Base-by-base conservation (phyloP, 331 rosid genomes). In the Acacia concinna region DNA sequence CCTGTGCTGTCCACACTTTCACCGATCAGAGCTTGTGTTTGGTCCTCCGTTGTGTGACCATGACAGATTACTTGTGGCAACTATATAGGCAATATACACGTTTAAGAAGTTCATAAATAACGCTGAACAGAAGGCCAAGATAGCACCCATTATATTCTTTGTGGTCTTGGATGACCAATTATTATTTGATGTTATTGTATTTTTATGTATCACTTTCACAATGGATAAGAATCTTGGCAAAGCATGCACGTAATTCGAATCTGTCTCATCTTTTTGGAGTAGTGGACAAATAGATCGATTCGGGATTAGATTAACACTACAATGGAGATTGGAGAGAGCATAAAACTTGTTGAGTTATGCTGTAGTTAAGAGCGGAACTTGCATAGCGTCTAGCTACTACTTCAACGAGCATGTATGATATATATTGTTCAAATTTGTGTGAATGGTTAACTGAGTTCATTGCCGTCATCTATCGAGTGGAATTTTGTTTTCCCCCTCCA, bases 81-180 rank as follows among this genome's bases (percentile, higher is more conserved):
- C n/a, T n/a, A n/a, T n/a, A n/a, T n/a, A n/a, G n/a, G n/a, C n/a
- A n/a, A n/a, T n/a, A n/a, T n/a, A n/a, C n/a, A n/a, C n/a, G n/a
- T n/a, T n/a, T n/a, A n/a, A n/a, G n/a, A n/a, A n/a, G n/a, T n/a
- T n/a, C n/a, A n/a, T n/a, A n/a, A n/a, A n/a, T n/a, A n/a, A n/a
- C n/a, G n/a, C n/a, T n/a, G n/a, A n/a, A n/a, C n/a, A n/a, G n/a
- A n/a, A n/a, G n/a, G n/a, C n/a, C n/a, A n/a, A n/a, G n/a, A n/a
- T n/a, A n/a, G n/a, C 82, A n/a, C 60, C 69, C 17, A 89, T 83
- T 87, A n/a, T n/a, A n/a, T n/a, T n/a, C 79, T 78, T 86, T 86
- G 74, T 75, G 90, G 89, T 80, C 80, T 68, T 23, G 77, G 64
- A 83, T 47, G 84, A 70, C 85, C 87, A 31, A 20, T 52, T 52